Evolutionary conservation across 495 filamentous ascomycete genomes (phyloP).

Genomic region (Cercophora newfieldiana): DNA sequence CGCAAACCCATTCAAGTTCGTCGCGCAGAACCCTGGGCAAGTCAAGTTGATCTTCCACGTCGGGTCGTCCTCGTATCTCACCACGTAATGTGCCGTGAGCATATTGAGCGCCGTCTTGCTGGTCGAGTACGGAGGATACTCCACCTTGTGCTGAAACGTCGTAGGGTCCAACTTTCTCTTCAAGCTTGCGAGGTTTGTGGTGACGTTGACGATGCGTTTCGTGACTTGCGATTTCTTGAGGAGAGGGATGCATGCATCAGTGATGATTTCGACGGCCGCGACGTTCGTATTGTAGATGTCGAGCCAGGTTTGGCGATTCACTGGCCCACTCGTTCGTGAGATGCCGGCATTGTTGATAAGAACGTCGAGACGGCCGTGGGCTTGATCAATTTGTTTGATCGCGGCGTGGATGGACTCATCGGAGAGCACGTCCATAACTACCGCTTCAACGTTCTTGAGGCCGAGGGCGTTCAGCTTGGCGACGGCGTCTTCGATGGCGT

Average conservation of each 20-base stretch:
- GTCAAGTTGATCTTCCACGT: conserved; percentile 32
- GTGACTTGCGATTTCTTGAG: conserved; percentile 38
- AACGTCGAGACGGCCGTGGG: conserved; percentile 49
- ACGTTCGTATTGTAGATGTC: conserved; percentile 46
- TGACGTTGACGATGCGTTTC: conserved; percentile 46
- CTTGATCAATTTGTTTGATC: conserved; percentile 33
- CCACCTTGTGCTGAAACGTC: neutral
- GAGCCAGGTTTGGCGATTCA: conserved; percentile 16
- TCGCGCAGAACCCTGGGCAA: conserved; percentile 28
- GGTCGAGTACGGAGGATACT: conserved; percentile 26
- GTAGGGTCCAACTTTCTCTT: conserved; percentile 22
- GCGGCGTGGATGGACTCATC: conserved; percentile 53
- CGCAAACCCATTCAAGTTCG: conserved; percentile 21
- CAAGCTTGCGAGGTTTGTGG: conserved; percentile 39
- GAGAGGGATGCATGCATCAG: conserved; percentile 48
- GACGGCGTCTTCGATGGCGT: conserved; percentile 26
- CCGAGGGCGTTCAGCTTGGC: conserved; percentile 16
- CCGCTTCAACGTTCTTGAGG: conserved; percentile 18
- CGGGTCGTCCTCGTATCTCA: conserved; percentile 14
- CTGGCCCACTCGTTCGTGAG: neutral
- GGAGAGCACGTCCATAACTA: conserved; percentile 49
- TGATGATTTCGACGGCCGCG: conserved; percentile 37
- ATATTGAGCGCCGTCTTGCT: conserved; percentile 49
- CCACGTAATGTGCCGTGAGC: conserved; percentile 26
- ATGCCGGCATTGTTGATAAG: conserved; percentile 56